phyloP scores from a whole-genome alignment of 2,329 filamentous ascomycete genomes.

The Ophiocordyceps camponoti-saundersi region DNA sequence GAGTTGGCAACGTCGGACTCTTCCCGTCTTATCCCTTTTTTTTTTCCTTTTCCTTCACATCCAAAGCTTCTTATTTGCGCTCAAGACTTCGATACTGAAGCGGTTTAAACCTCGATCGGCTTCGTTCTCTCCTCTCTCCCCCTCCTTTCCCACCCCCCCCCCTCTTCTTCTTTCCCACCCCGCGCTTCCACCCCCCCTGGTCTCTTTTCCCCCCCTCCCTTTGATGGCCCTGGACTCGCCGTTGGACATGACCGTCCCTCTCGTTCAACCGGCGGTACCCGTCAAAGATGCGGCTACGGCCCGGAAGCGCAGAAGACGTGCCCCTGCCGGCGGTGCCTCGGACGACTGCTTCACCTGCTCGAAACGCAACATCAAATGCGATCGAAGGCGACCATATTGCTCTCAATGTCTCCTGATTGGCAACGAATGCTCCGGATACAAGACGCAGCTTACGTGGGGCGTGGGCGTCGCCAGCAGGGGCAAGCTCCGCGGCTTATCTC shows the following conservation, averaged over 20 bases:
- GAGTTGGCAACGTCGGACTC: too few species aligned
- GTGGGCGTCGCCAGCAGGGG: conserved; percentile 90
- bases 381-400: conserved; percentile 84
- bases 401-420: conserved; percentile 84
- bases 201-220: not conserved
- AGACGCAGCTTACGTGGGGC: conserved; percentile 91
- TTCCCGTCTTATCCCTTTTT: too few species aligned
- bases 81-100: too few species aligned
- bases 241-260: conserved; percentile 29
- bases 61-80: too few species aligned
- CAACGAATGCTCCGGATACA: conserved; percentile 89
- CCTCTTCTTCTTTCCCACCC: not conserved
- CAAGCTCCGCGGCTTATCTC: conserved; percentile 76
- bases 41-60: too few species aligned
- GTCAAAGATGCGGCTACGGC: conserved; percentile 33
- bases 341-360: conserved; percentile 93
- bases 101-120: too few species aligned
- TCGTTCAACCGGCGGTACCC: conserved; percentile 24
- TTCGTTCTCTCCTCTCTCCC: not conserved
- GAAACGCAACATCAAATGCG: conserved; percentile 71
- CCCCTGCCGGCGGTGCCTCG: conserved; percentile 71
- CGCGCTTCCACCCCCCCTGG: not conserved
- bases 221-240: not conserved
- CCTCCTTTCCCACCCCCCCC: not conserved
- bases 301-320: conserved; percentile 68